Evolutionary conservation across 495 filamentous ascomycete species (phyloP), one percentile per base, ranked within the genome.

Genomic region (Penicillium pulvis): DNA sequence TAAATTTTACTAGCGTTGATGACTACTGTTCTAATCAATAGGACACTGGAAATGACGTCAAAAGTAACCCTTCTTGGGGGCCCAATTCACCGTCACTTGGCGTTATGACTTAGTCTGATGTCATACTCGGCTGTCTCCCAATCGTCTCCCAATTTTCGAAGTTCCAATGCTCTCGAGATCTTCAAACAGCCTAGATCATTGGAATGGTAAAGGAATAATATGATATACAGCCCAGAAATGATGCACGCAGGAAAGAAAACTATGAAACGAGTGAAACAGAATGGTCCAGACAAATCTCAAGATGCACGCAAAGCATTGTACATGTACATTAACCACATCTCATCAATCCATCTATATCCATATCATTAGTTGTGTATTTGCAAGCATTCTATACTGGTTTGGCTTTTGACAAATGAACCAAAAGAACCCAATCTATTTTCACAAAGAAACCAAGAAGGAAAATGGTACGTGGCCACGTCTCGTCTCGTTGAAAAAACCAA

Each of bases 271-370:
- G 30, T 41, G 60, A 52, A 33, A 36, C 10, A n/a, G 30, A 53
- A 33, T 20, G 47, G 39, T 56, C 60, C 48, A 54, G 45, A 58
- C 41, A 57, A 47, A 46, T 55, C 43, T 43, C 43, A 52, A 49
- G 45, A 58, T 62, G 33, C 60, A 50, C 43, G 23, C 24, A 36
- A 51, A 19, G 4, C 41, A 48, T 64, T 66, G 66, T 53, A 67
- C 60, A 56, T 47, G 45, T 41, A 41, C 39, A 41, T 41, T 44
- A 60, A 52, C 44, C 54, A 61, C 58, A 50, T 69, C 58, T 66
- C 60, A 41, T 58, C 53, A 49, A 62, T 57, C 60, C 46, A 58
- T 67, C 43, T 63, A 65, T 66, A 50, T 53, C 42, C 39, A 47
- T 55, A 42, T 57, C 55, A 51, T 51, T 42, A 57, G 35, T 39